Base-by-base conservation (phyloP, 164 flowering plant species). In the Nymphaea thermarum region DNA sequence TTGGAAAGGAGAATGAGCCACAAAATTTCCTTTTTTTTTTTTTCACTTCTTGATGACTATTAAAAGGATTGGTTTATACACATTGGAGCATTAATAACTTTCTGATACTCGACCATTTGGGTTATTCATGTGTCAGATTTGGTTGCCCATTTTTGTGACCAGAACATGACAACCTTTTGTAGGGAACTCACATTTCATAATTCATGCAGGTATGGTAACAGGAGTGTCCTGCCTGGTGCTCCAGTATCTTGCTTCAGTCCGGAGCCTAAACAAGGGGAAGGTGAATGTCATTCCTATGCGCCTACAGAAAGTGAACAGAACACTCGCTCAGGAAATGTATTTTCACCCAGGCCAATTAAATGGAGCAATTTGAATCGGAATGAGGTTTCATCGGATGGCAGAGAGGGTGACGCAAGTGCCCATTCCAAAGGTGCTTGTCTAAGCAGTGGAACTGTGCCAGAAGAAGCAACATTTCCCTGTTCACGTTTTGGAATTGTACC, bases 181-280 rank as follows among this genome's bases (percentile, higher is more conserved):
- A 51, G 55, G 55, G 12, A 15, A 51, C 57, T 51, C 57, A 51
- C 57, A 15, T 51, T 3, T 51, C 57, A 11, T 10, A 62, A 62
- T 41, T 12, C 64, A 12, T 81, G 81, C 89, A 94, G 98, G 85
- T 94, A 94, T 71, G 70, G 69, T 47, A 77, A 69, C 77, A 80
- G 70, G 76, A 67, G 76, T 4, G 15, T 66, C 17, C 80, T 78
- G 69, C 74, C 79, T 4, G 62, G 42, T 11, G 64, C 63, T 43
- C 68, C 77, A 51, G 43, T 71, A 3, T 57, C 73, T n/a, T 68
- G 66, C 69, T 62, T 53, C 70, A 62, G 65, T 44, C 53, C 72
- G 60, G 82, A 79, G 67, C 74, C 70, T 44, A 71, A 66, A 66
- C 36, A 25, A 25, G 36, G 36, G 36, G 83, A 73, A 72, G 44